Evolutionary conservation across 805 yeast species (phyloP).

Genomic region (Teunomyces gatunensis): DNA sequence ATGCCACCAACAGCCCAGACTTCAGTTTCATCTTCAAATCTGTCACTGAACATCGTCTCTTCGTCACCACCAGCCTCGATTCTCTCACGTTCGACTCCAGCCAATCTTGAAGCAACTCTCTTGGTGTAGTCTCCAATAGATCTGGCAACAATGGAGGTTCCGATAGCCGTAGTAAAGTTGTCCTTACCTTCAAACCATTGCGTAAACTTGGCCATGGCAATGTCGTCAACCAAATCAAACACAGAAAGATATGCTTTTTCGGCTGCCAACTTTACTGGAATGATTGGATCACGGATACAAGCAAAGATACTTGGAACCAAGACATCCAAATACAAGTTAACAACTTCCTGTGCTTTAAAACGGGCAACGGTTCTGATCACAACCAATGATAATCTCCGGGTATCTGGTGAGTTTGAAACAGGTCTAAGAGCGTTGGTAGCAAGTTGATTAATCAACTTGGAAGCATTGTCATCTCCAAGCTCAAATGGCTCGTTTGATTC

Average conservation of each 20-base stretch:
- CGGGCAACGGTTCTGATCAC: constrained; percentile 74
- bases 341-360: constrained; percentile 46
- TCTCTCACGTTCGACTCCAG: constrained; percentile 83
- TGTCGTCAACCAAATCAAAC: constrained; percentile 71
- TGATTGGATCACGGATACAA: constrained; percentile 81
- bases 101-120: constrained; percentile 86
- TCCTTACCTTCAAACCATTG: constrained; percentile 57
- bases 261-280: constrained; percentile 91
- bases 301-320: constrained; percentile 74
- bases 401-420: constrained; percentile 61
- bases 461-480: constrained; percentile 41
- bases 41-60: constrained; percentile 79
- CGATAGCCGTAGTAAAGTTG: constrained; percentile 41
- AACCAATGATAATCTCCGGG: constrained; percentile 76
- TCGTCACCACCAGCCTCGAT: constrained; percentile 87
- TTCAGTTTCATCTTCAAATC: constrained; percentile 81
- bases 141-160: constrained; percentile 55
- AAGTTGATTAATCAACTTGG: constrained; percentile 48
- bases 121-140: constrained; percentile 85
- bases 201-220: constrained; percentile 49
- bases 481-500: constrained; percentile 24
- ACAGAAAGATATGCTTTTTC: constrained; percentile 82
- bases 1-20: constrained; percentile 86
- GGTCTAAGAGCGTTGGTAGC: constrained; percentile 53
- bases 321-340: constrained; percentile 52